Evolutionary conservation across 2,329 filamentous ascomycete species (phyloP), one percentile per base, ranked within the genome.

Genomic region (Aspergillus versicolor): DNA sequence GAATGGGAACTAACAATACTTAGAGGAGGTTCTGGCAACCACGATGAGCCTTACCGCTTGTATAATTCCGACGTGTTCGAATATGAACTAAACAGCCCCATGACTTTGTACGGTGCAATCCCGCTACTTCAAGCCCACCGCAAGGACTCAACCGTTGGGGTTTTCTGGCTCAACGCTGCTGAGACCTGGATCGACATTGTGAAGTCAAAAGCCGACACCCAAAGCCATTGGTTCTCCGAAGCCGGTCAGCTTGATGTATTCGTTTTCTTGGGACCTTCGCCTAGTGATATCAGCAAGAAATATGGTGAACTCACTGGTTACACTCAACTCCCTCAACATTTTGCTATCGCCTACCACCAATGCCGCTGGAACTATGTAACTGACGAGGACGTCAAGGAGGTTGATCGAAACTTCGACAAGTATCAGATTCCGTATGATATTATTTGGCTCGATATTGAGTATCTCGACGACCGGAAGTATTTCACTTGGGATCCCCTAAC

Each of bases 341-440:
- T 97, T 67, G 84, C 93, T 2, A 86, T 99, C 64, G 94, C 86
- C 12, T 97, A 97, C 75, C 94, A 99, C 70, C 94, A 99, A 74
- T 97, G 94, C 74, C 89, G 94, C 66, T 99, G 94, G 94, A 99
- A 99, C 77, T 99, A 99, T 72, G 88, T 97, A 56, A 95, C 91
- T 1, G 93, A 97, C 67, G 92, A 97, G 63, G 94, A 99, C 75
- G 92, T 99, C 57, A 95, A 90, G 74, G 92, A 97, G 68, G 93
- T 99, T 42, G 92, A 97, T 72, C 87, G 90, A 63, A 96, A 95
- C 73, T 96, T 99, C 79, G 92, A 97, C 79, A 95, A 94, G 78
- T 86, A 88, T 76, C 88, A 91, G 71, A 97, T 99, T 54, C 94
- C 94, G 0, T 99, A 97, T 77, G 94, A 99, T 75, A 90, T 97